phyloP scores from a whole-genome alignment of 2,329 filamentous ascomycete genomes.

The Leptographium procerum region DNA sequence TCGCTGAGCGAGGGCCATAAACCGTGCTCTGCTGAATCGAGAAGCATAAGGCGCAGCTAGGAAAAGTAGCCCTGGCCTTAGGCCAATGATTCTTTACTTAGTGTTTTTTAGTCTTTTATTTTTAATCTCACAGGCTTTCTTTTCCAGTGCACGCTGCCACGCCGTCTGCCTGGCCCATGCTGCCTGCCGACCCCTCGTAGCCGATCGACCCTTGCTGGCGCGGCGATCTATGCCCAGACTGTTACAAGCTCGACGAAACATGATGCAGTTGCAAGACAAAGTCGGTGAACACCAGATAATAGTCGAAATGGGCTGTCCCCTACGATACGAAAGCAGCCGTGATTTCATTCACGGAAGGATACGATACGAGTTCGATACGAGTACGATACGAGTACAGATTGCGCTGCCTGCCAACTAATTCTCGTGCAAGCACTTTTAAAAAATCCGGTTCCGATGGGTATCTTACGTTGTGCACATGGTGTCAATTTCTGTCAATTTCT shows the following conservation, averaged over 20 bases:
- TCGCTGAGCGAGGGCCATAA: background rate
- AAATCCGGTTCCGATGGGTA: no score
- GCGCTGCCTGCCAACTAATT: background rate
- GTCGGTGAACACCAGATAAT: background rate
- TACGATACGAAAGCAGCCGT: background rate
- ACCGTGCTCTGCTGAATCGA: background rate
- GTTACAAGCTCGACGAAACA: background rate
- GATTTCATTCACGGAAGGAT: background rate
- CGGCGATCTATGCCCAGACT: background rate
- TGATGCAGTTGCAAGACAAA: background rate
- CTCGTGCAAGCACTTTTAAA: background rate
- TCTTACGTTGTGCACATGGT: background rate
- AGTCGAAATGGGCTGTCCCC: no score
- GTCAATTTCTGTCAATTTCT: background rate
- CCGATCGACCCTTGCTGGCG: background rate
- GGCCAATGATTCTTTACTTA: no score
- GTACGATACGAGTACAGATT: background rate
- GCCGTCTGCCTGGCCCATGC: background rate
- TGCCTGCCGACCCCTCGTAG: background rate
- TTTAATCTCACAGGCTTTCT: no score
- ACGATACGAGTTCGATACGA: no score
- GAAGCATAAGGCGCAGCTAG: background rate
- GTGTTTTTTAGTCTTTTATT: no score
- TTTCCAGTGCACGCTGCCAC: background rate
- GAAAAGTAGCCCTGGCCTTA: no score